These are phyloP conservation scores for Houttuynia cordata DNA, from an alignment of 164 flowering plant species.

Conservation along the genomic window DNA sequence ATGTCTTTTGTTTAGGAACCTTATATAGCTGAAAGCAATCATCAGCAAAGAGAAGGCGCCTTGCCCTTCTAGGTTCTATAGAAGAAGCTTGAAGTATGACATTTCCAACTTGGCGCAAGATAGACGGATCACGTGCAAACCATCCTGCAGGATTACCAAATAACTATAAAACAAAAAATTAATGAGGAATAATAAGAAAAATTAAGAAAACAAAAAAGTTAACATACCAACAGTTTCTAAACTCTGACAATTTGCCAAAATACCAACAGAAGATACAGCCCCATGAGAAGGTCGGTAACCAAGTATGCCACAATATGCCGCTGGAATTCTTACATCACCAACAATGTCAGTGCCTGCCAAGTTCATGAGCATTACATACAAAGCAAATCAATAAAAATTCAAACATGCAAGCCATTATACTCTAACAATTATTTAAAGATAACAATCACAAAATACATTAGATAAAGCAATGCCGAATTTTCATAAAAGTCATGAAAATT, in stretches of 20 bases:
- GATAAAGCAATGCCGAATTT: too few relatives aligned
- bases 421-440: too few relatives aligned
- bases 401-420: too few relatives aligned
- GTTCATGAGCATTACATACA: background rate
- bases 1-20: conserved; percentile 54
- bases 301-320: conserved; percentile 82
- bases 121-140: conserved; percentile 82
- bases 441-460: too few relatives aligned
- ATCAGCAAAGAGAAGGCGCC: conserved; percentile 68
- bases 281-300: conserved; percentile 95
- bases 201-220: background rate
- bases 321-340: conserved; percentile 79
- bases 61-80: conserved; percentile 43
- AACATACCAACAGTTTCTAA: conserved; percentile 75
- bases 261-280: conserved; percentile 54
- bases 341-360: conserved; percentile 72
- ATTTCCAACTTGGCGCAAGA: conserved; percentile 69
- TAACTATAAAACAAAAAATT: background rate
- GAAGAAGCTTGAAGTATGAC: conserved; percentile 43
- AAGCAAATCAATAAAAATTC: background rate
- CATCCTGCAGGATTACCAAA: conserved; percentile 37
- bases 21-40: conserved; percentile 82
- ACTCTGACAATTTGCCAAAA: conserved; percentile 71
- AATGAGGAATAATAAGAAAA: background rate
- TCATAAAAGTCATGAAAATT: too few relatives aligned